Evolutionary conservation across 2,329 filamentous ascomycete species (phyloP), one percentile per base, ranked within the genome.

Genomic region (Corynespora cassiicola): DNA sequence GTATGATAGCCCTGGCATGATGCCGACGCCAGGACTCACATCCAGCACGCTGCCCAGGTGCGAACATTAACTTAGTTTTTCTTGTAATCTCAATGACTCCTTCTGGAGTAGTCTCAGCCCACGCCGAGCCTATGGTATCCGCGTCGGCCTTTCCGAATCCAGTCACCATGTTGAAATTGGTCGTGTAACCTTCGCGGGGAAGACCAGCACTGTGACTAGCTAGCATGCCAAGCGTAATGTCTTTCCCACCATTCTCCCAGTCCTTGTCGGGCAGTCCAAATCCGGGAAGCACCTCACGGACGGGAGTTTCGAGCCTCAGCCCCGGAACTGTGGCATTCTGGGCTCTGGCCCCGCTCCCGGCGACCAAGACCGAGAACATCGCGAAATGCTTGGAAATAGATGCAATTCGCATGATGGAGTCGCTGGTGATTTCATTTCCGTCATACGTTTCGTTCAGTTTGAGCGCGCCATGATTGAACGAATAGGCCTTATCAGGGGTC

Each of bases 221-320:
- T n/a, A 64, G 45, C 60, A 65, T 63, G 3, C 48, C 39, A 18
- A 65, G 28, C 1, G 60, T 63, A 19, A 65, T 64, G 7, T 63
- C 59, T 17, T 54, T 59, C 6, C 62, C 62, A 3, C 62, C 62
- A 37, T 59, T 48, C 12, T 49, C 28, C 62, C 62, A 65, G 38
- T 65, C 61, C 16, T 26, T 33, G 9, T 52, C 23, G 3, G 46
- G 50, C 1, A 65, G 42, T 4, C 42, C 31, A 12, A 65, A 64
- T 2, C 47, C 31, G 0, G 61, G 58, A 7, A 65, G 48, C 1
- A 58, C 29, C 4, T 31, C 20, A 3, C 55, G 50, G 2, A 63
- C 46, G 7, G 47, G 60, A 2, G 58, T 54, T n/a, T 60, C 50
- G 7, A 63, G 36, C 2, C 39, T 52, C 2, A 64, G 17, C 4